Evolutionary conservation across 306 rosid species (phyloP), one percentile per base, ranked within the genome.

Genomic region (Dalbergia cultrata): DNA sequence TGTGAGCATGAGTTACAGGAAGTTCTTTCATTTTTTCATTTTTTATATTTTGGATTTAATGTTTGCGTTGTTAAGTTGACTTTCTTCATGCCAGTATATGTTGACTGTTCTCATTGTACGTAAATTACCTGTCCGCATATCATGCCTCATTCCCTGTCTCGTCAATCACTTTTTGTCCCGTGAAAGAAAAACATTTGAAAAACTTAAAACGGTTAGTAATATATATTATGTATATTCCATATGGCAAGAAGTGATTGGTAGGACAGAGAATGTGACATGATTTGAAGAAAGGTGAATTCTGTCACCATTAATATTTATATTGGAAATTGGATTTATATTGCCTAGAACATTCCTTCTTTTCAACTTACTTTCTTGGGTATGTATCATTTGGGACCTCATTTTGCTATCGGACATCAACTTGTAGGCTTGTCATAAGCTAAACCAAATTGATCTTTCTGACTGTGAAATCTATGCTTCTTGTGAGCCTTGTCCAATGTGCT

Each of bases 401-500:
- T 54, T 81, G n/a, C 67, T 18, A 72, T 35, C 66, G 59, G 33
- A 58, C 69, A 6, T 56, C 13, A 52, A 71, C 67, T 59, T 61
- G 56, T 39, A 94, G 98, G 97, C 98, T 65, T 92, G 97, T 83
- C 87, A 85, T 84, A 92, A 92, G 95, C 88, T 94, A 34, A 88
- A 87, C 56, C 87, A 85, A 79, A 87, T 89, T 58, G 92, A 86
- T 74, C 98, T 94, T 31, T 81, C 97, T 33, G 92, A 90, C 71
- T 94, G 97, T 39, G 98, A 94, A 78, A 92, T 94, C 76, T 94
- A 92, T 81, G 92, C 98, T 16, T 94, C 97, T 34, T 94, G 98
- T 67, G 98, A 94, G 85, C 97, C 98, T 77, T 94, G 98, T 84
- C 97, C 98, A 41, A 94, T 91, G 98, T 94, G 98, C 86, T 94